Conservation (phyloP, 2,329 filamentous ascomycete genomes). For the Pseudogymnoascus sp. region DNA sequence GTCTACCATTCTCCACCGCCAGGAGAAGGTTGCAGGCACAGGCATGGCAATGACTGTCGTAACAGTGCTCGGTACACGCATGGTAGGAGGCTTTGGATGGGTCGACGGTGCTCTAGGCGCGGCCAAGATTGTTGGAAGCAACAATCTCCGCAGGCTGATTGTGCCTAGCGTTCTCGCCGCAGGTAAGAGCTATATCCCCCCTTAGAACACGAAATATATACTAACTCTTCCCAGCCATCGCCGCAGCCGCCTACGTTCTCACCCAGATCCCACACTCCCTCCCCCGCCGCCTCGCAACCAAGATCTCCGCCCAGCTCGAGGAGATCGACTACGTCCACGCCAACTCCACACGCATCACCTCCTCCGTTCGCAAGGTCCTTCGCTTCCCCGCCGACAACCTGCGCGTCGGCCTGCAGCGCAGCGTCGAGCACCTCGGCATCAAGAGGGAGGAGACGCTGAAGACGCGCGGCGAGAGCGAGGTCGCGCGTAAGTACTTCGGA, state of each 20-base stretch:
- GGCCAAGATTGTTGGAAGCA: conserved; percentile 69
- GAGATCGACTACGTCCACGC: conserved; percentile 86
- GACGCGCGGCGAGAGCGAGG: conserved; percentile 72
- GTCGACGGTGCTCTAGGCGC: conserved; percentile 78
- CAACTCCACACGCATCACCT: conserved; percentile 77
- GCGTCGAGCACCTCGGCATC: conserved; percentile 70
- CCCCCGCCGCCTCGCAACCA: conserved; percentile 73
- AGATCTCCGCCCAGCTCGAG: conserved; percentile 72
- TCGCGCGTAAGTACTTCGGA: conserved; percentile 81
- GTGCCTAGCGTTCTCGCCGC: conserved; percentile 71
- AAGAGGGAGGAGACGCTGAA: conserved; percentile 79
- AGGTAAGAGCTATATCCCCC: conserved; percentile 47
- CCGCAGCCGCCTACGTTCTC: conserved; percentile 72
- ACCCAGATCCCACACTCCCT: conserved; percentile 83
- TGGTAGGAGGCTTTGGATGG: conserved; percentile 81
- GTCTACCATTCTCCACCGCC: conserved; percentile 70
- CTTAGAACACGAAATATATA: conserved; percentile 15
- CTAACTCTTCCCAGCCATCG: conserved; percentile 49
- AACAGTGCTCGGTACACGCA: conserved; percentile 72
- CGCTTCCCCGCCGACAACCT: conserved; percentile 82
- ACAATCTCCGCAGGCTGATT: conserved; percentile 72
- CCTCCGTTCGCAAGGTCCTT: conserved; percentile 80
- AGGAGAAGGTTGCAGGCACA: conserved; percentile 91
- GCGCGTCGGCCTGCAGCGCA: conserved; percentile 72
- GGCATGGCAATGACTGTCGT: conserved; percentile 90